Evolutionary conservation across 768 basidiomycete species (phyloP).

Genomic region (Pisolithus orientalis): DNA sequence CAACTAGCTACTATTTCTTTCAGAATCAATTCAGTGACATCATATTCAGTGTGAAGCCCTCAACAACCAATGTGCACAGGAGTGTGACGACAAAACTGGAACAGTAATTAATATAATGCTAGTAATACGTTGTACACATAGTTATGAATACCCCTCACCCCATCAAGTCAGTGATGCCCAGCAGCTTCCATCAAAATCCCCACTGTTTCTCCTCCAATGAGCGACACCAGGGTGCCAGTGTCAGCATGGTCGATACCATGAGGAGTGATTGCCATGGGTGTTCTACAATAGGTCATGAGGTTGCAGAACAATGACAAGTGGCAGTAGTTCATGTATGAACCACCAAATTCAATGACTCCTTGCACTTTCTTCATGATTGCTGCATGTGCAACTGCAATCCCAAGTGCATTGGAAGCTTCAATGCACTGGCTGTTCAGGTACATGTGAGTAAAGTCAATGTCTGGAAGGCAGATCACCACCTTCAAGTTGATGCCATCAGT

Average conservation of each 20-base stretch:
- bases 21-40: no score
- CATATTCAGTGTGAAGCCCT: no score
- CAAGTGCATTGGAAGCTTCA: slow-evolving; percentile 89
- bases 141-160: no score
- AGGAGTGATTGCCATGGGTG: slow-evolving; percentile 96
- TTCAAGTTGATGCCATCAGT: slow-evolving; percentile 96
- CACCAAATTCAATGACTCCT: slow-evolving; percentile 96
- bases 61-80: no score
- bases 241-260: slow-evolving; percentile 99
- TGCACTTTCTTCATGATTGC: slow-evolving; percentile 93
- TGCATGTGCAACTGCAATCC: slow-evolving; percentile 93
- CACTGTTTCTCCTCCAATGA: slow-evolving; percentile 97
- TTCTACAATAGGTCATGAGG: slow-evolving; percentile 94
- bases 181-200: slow-evolving; percentile 99
- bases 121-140: no score
- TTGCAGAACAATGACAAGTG: slow-evolving; percentile 96
- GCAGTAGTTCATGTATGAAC: slow-evolving; percentile 98
- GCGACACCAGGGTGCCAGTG: slow-evolving; percentile 96
- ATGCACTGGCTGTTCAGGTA: slow-evolving; percentile 91
- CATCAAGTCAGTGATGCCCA: slow-evolving; percentile 18
- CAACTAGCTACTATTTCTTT: no score
- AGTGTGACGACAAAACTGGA: no score
- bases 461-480: slow-evolving; percentile 91
- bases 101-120: no score
- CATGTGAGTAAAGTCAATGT: slow-evolving; percentile 87